These are phyloP conservation scores for Geotrichum armillariae DNA, from an alignment of 1,139 yeast species.

Conservation along the genomic window DNA sequence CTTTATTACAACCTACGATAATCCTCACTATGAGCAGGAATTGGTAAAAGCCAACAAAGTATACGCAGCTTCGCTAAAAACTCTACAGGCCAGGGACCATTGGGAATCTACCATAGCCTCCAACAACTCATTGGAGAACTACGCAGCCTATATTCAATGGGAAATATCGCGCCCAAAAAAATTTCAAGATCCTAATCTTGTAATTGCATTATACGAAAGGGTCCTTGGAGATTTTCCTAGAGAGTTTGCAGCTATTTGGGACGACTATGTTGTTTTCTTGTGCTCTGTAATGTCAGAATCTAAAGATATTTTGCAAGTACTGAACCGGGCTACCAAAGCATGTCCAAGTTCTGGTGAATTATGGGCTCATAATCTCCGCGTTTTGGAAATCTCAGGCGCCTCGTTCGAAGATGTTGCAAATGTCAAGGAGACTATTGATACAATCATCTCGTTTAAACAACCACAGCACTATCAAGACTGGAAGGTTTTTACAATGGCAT, in stretches of 20 bases:
- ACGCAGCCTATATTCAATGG: slow-evolving; percentile 38
- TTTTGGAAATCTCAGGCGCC: slow-evolving; percentile 23
- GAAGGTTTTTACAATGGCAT: slow-evolving; percentile 42
- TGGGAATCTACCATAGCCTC: slow-evolving; percentile 28
- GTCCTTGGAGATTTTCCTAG: slow-evolving; percentile 25
- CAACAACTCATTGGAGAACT: slow-evolving; percentile 25
- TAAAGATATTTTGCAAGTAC: slow-evolving; percentile 19
- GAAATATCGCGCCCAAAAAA: slow-evolving; percentile 29
- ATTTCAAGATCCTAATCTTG: slow-evolving; percentile 19
- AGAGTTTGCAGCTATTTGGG: slow-evolving; percentile 33
- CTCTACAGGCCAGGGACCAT: slow-evolving; percentile 26
- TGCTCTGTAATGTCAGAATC: slow-evolving; percentile 3
- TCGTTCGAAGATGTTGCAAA: slow-evolving; percentile 20
- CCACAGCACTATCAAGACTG: slow-evolving; percentile 37
- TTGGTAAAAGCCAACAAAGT: slow-evolving; percentile 46
- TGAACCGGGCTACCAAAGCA: slow-evolving; percentile 29
- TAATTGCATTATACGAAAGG: slow-evolving; percentile 32
- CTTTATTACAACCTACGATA: slow-evolving; percentile 41
- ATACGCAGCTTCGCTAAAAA: slow-evolving; percentile 38
- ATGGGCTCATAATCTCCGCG: slow-evolving; percentile 32
- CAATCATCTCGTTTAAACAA: slow-evolving; percentile 20
- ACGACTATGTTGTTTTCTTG: slow-evolving; percentile 33
- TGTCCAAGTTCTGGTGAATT: slow-evolving; percentile 34
- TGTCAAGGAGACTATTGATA: slow-evolving; percentile 16
- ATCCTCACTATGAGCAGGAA: slow-evolving; percentile 42